Percentiles rank a stretch among this genome's conserved stretches.
phyloP scores from a whole-genome alignment of 176 grass and related monocot species.

The Luzula sylvatica region DNA sequence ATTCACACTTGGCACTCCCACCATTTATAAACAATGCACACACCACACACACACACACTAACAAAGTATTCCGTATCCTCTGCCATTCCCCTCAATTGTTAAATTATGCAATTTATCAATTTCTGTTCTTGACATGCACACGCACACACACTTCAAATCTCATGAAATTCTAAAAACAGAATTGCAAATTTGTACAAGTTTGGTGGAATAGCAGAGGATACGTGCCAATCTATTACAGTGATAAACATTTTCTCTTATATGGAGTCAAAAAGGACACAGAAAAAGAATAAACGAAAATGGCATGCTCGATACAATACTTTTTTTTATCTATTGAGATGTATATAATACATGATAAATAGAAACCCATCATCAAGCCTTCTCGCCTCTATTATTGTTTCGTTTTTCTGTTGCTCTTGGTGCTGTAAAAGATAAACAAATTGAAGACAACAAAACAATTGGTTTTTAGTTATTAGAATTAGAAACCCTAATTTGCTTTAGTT shows the following conservation, averaged over 20 bases:
- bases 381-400: constrained; percentile 14
- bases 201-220: constrained; percentile 9
- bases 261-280: constrained; percentile 18
- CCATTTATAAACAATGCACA: constrained; percentile 14
- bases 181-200: constrained; percentile 6
- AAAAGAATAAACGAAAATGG: constrained; percentile 14
- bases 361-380: neutral
- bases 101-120: constrained; percentile 11
- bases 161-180: neutral
- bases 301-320: constrained; percentile 15
- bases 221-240: constrained; percentile 13
- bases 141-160: too few relatives aligned
- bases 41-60: constrained; percentile 1
- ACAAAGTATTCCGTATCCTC: constrained; percentile 1
- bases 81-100: constrained; percentile 13
- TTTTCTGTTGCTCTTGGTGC: constrained; percentile 14
- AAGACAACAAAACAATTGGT: neutral
- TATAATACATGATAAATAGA: constrained; percentile 14
- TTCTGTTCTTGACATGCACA: too few relatives aligned
- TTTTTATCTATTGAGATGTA: constrained; percentile 19
- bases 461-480: neutral
- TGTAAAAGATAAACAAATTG: constrained; percentile 10
- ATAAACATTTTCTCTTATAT: constrained; percentile 17
- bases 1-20: constrained; percentile 17
- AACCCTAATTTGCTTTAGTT: too few relatives aligned